Evolutionary conservation across 2,329 filamentous ascomycete genomes (phyloP).

Genomic region (Xenoacremonium recifei): DNA sequence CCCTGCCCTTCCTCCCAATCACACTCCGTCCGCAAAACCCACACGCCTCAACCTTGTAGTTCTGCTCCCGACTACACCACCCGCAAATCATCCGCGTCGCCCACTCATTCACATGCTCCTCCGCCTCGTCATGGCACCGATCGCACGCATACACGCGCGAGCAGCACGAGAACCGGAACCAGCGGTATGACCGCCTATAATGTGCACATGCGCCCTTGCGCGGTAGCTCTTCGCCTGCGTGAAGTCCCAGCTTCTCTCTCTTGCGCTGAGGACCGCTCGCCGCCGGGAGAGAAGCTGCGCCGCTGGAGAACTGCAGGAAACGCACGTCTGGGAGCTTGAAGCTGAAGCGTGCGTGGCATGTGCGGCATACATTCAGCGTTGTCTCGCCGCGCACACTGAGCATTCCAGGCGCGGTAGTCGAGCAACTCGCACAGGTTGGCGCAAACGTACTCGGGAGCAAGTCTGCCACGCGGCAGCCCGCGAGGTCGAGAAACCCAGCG

Average conservation of each 20-base stretch:
- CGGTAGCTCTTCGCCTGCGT: constrained; percentile 56
- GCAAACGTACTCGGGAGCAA: constrained; percentile 78
- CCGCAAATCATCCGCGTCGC: constrained; percentile 83
- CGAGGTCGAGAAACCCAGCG: constrained; percentile 75
- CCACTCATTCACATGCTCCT: constrained; percentile 76
- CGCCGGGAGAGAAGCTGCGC: constrained; percentile 41
- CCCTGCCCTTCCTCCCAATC: constrained; percentile 61
- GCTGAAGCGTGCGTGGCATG: constrained; percentile 77
- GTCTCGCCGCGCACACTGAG: constrained; percentile 72
- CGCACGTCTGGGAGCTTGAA: constrained; percentile 77
- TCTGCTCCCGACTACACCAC: constrained; percentile 77
- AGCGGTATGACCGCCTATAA: constrained; percentile 58
- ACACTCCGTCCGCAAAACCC: constrained; percentile 69
- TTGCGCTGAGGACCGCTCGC: constrained; percentile 42
- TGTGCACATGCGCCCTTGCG: constrained; percentile 54
- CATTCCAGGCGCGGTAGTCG: constrained; percentile 65
- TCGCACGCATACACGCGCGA: constrained; percentile 59
- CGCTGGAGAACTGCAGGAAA: constrained; percentile 68
- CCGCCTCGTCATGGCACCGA: constrained; percentile 70
- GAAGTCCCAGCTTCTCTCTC: constrained; percentile 55
- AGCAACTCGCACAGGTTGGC: constrained; percentile 76
- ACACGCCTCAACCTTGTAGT: constrained; percentile 74
- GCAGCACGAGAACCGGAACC: constrained; percentile 67
- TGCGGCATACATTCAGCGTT: constrained; percentile 71
- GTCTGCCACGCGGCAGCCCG: constrained; percentile 72